Evolutionary conservation across 108 stramenopile genomes (phyloP).

Genomic region (Fistulifera solaris): DNA sequence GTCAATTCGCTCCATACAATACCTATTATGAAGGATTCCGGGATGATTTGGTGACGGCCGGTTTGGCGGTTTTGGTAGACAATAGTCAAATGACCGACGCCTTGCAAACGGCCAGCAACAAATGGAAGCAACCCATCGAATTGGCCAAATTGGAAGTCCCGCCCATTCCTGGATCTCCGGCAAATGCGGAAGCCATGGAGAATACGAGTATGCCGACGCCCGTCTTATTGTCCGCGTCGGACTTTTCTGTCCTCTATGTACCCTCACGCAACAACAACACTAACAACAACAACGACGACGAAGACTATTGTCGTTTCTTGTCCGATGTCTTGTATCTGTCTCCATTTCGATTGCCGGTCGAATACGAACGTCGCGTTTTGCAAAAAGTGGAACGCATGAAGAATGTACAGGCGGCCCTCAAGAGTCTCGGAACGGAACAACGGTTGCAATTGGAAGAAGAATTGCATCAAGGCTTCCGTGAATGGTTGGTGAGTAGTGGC

Average conservation of each 20-base stretch:
- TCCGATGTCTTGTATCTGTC: constrained; percentile 64
- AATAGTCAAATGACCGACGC: constrained; percentile 29
- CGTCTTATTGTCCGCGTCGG: constrained; percentile 58
- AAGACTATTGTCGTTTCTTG: constrained; percentile 69
- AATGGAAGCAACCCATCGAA: constrained; percentile 81
- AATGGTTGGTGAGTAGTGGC: constrained; percentile 88
- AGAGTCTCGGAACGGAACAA: constrained; percentile 51
- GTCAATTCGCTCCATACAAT: constrained; percentile 85
- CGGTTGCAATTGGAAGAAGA: constrained; percentile 63
- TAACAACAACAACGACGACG: constrained; percentile 25
- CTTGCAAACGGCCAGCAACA: constrained; percentile 83
- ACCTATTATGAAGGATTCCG: constrained; percentile 83
- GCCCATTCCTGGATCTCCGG: constrained; percentile 35
- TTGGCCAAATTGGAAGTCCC: constrained; percentile 65
- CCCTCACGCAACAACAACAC: constrained; percentile 56
- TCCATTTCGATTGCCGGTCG: constrained; percentile 78
- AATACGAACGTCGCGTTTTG: constrained; percentile 67
- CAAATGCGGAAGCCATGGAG: constrained; percentile 16
- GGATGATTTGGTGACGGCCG: constrained; percentile 75
- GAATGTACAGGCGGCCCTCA: constrained; percentile 59
- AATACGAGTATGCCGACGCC: constrained; percentile 58
- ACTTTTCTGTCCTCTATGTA: constrained; percentile 69
- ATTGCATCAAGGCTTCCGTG: constrained; percentile 70
- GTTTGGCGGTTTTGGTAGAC: constrained; percentile 56
- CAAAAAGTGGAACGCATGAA: constrained; percentile 68